phyloP scores from a whole-genome alignment of 345 rosid genomes.

The Sonneratia alba region DNA sequence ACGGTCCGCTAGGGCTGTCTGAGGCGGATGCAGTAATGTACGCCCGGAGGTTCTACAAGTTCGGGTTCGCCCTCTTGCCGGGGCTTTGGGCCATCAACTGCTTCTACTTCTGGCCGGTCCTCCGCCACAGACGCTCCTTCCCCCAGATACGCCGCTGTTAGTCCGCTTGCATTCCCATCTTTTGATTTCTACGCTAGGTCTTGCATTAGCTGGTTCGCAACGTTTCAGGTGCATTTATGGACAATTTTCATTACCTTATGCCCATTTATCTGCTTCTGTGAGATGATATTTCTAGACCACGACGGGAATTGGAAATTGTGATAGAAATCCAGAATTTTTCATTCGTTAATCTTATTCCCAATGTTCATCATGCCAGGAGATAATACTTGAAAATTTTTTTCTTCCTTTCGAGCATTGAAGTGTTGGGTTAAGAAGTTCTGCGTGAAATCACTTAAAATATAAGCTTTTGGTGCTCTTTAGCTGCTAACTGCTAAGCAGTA shows the following conservation, averaged over 20 bases:
- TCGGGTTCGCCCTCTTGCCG: slow-evolving; percentile 83
- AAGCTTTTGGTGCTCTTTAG: background rate
- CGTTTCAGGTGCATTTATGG: background rate
- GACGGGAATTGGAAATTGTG: background rate
- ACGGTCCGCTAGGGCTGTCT: slow-evolving; percentile 73
- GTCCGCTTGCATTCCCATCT: slow-evolving; percentile 1
- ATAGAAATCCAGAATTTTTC: background rate
- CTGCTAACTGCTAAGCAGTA: background rate
- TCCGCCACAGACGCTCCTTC: slow-evolving; percentile 70
- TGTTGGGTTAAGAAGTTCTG: background rate
- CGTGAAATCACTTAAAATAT: background rate
- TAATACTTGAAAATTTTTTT: background rate
- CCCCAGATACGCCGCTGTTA: slow-evolving; percentile 71
- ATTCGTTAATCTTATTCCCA: background rate
- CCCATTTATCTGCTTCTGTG: background rate
- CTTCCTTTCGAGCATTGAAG: background rate
- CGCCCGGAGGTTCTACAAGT: slow-evolving; percentile 79
- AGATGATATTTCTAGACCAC: background rate
- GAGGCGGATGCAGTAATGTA: slow-evolving; percentile 78
- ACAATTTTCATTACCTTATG: too few species aligned
- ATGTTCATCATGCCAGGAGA: background rate
- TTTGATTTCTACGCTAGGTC: background rate
- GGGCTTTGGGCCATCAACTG: slow-evolving; percentile 95
- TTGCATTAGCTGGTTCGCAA: background rate
- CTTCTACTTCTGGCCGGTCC: slow-evolving; percentile 99